Evolutionary conservation across 495 filamentous ascomycete genomes (phyloP), one percentile per base, ranked within the genome.

Genomic region (Daldinia caldariorum): DNA sequence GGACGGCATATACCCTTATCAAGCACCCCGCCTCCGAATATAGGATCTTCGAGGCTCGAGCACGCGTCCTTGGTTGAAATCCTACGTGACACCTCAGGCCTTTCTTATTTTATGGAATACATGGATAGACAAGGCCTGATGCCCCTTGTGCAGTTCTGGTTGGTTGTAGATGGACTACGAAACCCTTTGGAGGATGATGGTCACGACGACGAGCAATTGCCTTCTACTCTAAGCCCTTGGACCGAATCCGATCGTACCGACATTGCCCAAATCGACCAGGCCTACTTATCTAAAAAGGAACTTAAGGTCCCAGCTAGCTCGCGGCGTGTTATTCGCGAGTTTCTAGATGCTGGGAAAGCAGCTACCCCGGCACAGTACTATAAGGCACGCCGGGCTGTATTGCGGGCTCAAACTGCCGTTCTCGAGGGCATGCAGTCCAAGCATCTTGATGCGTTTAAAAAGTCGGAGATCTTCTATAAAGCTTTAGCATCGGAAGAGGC

Each of bases 41-140:
- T 64, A 62, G 83, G 70, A 65, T 83, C 74, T 74, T 89, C 92
- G 14, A 83, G 83, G 43, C 74, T 90, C 22, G 89, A 92, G 63
- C 90, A 90, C 70, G 87, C 89, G 8, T 89, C 92, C 0, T 83
- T 98, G 4, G 86, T 87, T 34, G 92, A 98, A 29, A 80, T 98
- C 20, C 85, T 99, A 62, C 90, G 94, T 67, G 91, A 95, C 77
- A 88, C 94, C 8, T 89, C 94, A 1, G 94, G 93, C 6, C 83
- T 98, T 14, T 97, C 94, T 10, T 99, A 97, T 76, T 97, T 98
- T 77, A 99, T 98, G 96, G 96, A 99, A 74, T 97, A 93, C 77
- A 97, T 98, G 96, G 96, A 99, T 77, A 91, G 94, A 31, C 90
- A 92, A 74, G 83, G 87, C 32, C 84, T 96, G 6, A 94, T 97